phyloP scores from a whole-genome alignment of 371 early-diverging fungal genomes.

The Syncephalastrum racemosum region DNA sequence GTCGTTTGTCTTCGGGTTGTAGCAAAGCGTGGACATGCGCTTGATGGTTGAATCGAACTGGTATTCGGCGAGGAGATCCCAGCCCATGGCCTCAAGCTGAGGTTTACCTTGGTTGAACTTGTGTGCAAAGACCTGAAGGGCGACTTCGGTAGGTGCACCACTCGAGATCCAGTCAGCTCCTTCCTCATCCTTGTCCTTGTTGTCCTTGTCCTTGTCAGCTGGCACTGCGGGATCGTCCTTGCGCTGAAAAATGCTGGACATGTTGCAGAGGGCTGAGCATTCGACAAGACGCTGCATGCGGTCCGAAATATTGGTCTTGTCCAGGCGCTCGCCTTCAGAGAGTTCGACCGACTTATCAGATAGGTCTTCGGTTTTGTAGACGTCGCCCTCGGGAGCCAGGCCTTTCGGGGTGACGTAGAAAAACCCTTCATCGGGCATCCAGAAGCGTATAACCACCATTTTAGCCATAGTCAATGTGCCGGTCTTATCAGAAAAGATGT shows the following conservation, averaged over 20 bases:
- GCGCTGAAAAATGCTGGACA: conserved; percentile 48
- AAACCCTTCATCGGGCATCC: conserved; percentile 63
- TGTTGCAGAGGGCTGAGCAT: conserved; percentile 57
- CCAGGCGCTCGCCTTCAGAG: conserved; percentile 8
- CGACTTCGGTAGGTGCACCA: conserved; percentile 47
- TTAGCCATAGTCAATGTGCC: conserved; percentile 35
- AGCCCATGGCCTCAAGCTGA: conserved; percentile 37
- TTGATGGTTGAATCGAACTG: conserved; percentile 79
- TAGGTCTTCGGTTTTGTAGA: conserved; percentile 27
- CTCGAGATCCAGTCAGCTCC: conserved; percentile 19
- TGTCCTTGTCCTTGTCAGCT: conserved; percentile 37
- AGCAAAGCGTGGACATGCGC: conserved; percentile 62
- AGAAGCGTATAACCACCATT: conserved; percentile 54
- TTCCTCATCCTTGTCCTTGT: conserved; percentile 37
- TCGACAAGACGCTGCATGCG: conserved; percentile 25
- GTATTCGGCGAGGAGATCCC: conserved; percentile 68
- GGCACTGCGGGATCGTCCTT: not conserved
- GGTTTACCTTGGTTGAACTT: conserved; percentile 66
- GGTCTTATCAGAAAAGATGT: conserved; percentile 94
- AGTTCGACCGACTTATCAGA: conserved; percentile 3
- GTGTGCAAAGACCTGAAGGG: conserved; percentile 70
- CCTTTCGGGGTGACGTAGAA: conserved; percentile 61
- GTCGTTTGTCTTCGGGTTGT: conserved; percentile 32
- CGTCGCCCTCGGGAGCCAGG: conserved; percentile 61
- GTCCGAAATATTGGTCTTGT: conserved; percentile 11